These are phyloP conservation scores for Starmerella davenportii DNA, from an alignment of 805 yeast species.

Conservation along the genomic window DNA sequence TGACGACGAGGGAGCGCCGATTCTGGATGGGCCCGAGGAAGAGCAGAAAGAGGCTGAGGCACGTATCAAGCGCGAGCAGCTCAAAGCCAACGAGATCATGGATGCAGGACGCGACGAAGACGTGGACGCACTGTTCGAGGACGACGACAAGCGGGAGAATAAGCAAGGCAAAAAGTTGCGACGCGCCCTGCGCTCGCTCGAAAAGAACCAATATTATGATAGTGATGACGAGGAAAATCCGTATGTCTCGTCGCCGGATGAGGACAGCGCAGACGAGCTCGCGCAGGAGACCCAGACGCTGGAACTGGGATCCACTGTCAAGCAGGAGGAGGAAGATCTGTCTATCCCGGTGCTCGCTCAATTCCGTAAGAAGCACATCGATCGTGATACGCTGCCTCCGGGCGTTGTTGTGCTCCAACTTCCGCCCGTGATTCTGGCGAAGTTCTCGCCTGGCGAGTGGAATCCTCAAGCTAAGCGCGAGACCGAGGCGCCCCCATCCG, in stretches of 20 bases:
- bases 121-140: slow-evolving; percentile 52
- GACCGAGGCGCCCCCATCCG: slow-evolving; percentile 22
- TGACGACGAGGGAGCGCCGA: slow-evolving; percentile 97
- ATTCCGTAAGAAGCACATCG: slow-evolving; percentile 24
- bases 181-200: slow-evolving; percentile 67
- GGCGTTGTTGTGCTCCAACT: slow-evolving; percentile 50
- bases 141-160: slow-evolving; percentile 51
- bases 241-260: slow-evolving; percentile 50
- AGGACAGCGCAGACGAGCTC: slow-evolving; percentile 25
- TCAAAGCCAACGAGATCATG: slow-evolving; percentile 44
- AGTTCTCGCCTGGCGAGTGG: slow-evolving; percentile 75
- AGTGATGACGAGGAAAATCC: slow-evolving; percentile 75
- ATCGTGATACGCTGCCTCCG: slow-evolving; percentile 25
- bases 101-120: slow-evolving; percentile 41
- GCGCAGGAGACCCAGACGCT: not conserved
- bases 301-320: slow-evolving; percentile 1
- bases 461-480: slow-evolving; percentile 36
- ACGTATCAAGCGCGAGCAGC: slow-evolving; percentile 24
- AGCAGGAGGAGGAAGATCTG: slow-evolving; percentile 6
- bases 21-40: slow-evolving; percentile 88
- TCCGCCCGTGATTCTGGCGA: slow-evolving; percentile 37
- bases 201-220: slow-evolving; percentile 72
- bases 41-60: slow-evolving; percentile 78
- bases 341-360: slow-evolving; percentile 12
- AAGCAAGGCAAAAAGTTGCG: slow-evolving; percentile 78